Percentiles rank a stretch among this genome's conserved stretches.
Evolutionary conservation across 768 basidiomycete species (phyloP).

Genomic region (Phanerochaete carnosa): DNA sequence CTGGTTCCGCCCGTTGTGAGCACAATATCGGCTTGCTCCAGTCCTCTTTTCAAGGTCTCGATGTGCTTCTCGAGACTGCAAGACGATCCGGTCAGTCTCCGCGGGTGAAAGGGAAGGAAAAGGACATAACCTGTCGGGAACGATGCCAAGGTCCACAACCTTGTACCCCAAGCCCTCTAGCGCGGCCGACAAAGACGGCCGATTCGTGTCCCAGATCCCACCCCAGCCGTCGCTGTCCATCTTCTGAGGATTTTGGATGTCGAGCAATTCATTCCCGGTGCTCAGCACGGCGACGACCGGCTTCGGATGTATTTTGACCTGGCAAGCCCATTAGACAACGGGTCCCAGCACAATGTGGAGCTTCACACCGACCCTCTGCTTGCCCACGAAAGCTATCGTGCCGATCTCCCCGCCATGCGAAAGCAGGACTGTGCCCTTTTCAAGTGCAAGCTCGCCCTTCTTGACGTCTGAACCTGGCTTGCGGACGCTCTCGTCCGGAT

Average conservation of each 20-base stretch:
- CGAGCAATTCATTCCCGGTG: conserved; percentile 81
- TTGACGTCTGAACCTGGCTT: conserved; percentile 70
- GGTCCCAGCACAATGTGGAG: neutral
- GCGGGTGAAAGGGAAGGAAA: neutral
- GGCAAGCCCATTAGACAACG: neutral
- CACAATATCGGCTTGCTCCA: conserved; percentile 66
- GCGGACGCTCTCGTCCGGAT: conserved; percentile 69
- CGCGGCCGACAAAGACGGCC: conserved; percentile 71
- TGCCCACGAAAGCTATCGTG: conserved; percentile 75
- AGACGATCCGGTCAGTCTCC: neutral
- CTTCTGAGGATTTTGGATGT: conserved; percentile 44
- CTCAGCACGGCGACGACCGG: conserved; percentile 79
- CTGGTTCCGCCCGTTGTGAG: conserved; percentile 89
- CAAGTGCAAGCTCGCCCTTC: conserved; percentile 64
- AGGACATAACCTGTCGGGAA: conserved; percentile 59
- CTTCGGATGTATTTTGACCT: conserved; percentile 71
- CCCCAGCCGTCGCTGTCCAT: conserved; percentile 48
- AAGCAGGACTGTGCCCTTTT: conserved; percentile 56
- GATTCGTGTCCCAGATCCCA: conserved; percentile 83
- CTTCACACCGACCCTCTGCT: conserved; percentile 62
- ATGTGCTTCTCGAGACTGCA: conserved; percentile 56
- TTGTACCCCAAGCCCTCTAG: conserved; percentile 73
- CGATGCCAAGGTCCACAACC: conserved; percentile 79
- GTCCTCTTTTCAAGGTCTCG: conserved; percentile 50
- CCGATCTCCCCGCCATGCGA: conserved; percentile 81